Conservation (phyloP, 1,284 basidiomycete species). For the Phellinidium pouzarii region DNA sequence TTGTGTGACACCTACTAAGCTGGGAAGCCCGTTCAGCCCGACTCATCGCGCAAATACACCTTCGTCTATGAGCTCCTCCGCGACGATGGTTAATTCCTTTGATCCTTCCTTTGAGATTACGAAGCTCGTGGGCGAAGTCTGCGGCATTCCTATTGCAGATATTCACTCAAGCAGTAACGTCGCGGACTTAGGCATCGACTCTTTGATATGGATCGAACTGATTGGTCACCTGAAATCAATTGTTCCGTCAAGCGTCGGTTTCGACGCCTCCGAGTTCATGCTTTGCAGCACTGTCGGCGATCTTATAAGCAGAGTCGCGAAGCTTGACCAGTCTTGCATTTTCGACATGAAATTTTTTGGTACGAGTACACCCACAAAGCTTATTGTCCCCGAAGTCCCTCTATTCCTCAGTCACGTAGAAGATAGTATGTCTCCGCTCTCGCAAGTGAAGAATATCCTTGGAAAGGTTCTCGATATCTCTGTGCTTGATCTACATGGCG, state of each 20-base stretch:
- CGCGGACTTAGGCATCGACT: slow-evolving; percentile 45
- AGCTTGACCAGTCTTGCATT: neutral
- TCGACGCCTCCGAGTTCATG: slow-evolving; percentile 31
- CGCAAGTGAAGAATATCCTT: slow-evolving; percentile 37
- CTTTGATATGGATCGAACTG: slow-evolving; percentile 50
- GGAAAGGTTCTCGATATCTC: slow-evolving; percentile 43
- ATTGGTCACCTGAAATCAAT: slow-evolving; percentile 31
- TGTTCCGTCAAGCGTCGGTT: slow-evolving; percentile 29
- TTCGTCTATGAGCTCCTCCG: slow-evolving; percentile 8
- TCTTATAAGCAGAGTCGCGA: slow-evolving; percentile 13
- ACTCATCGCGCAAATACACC: slow-evolving; percentile 5
- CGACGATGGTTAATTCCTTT: slow-evolving; percentile 14
- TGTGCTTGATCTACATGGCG: slow-evolving; percentile 34
- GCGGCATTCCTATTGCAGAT: slow-evolving; percentile 30
- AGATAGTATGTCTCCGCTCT: neutral
- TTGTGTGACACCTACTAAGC: slow-evolving; percentile 6
- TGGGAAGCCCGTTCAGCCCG: slow-evolving; percentile 13
- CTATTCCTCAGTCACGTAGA: neutral
- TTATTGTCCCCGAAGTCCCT: neutral
- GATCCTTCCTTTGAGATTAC: slow-evolving; percentile 22
- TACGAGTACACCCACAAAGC: neutral
- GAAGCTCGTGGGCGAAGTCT: slow-evolving; percentile 37
- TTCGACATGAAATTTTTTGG: slow-evolving; percentile 1
- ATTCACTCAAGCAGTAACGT: slow-evolving; percentile 34
- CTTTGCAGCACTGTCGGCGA: slow-evolving; percentile 35